Conservation (phyloP, 2,329 filamentous ascomycete genomes). For the Pleomassaria siparia region DNA sequence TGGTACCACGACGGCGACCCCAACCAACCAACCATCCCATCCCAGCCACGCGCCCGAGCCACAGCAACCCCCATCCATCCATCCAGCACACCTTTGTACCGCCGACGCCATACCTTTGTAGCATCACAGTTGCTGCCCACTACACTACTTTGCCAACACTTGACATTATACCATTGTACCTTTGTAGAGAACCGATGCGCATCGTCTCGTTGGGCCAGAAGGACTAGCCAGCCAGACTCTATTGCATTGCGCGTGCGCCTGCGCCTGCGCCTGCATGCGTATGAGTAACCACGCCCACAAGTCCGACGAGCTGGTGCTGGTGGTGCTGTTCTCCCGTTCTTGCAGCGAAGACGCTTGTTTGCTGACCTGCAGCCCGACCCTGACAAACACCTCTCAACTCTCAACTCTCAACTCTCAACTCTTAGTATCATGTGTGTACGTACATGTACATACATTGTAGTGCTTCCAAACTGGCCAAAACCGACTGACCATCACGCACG, state of each 20-base stretch:
- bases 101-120: neutral
- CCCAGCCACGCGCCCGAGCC: neutral
- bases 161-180: no score
- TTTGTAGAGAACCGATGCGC: conserved; percentile 20
- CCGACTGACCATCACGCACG: neutral
- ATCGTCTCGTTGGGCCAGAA: conserved; percentile 30
- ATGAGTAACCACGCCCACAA: conserved; percentile 21
- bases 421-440: no score
- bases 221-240: conserved; percentile 21
- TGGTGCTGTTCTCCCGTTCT: conserved; percentile 14
- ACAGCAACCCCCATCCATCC: neutral
- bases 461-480: neutral
- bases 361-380: neutral
- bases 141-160: no score
- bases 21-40: no score
- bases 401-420: no score
- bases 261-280: conserved; percentile 8
- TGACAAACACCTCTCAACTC: neutral
- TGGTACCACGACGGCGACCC: neutral
- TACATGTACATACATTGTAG: no score
- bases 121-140: no score
- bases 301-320: conserved; percentile 14
- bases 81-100: neutral
- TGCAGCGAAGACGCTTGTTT: conserved; percentile 14
- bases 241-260: conserved; percentile 27